phyloP scores from a whole-genome alignment of 306 rosid genomes.

The Casuarina glauca region DNA sequence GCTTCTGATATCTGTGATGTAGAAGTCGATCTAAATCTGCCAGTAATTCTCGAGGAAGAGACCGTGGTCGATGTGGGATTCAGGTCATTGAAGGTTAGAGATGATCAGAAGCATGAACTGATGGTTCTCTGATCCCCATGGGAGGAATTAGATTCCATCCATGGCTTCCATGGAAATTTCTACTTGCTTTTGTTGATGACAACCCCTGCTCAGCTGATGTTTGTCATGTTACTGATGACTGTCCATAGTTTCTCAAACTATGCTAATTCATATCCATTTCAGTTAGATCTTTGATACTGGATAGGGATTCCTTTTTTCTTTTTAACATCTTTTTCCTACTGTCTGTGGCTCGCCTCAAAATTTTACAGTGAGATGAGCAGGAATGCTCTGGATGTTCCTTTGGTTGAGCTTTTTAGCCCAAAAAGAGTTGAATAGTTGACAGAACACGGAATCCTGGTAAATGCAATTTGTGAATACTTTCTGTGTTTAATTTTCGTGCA shows the following conservation, averaged over 20 bases:
- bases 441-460: neutral
- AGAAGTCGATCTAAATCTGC: constrained; percentile 13
- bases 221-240: neutral
- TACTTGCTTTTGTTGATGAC: neutral
- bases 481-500: neutral
- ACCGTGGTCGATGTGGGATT: constrained; percentile 28
- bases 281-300: neutral
- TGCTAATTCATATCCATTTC: neutral
- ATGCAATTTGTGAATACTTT: neutral
- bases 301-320: too few relatives aligned
- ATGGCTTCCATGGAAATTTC: constrained; percentile 6
- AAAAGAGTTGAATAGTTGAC: neutral
- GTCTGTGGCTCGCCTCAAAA: neutral
- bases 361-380: neutral
- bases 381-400: neutral
- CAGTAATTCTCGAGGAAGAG: constrained; percentile 17
- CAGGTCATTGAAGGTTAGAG: constrained; percentile 37
- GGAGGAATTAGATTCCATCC: constrained; percentile 16
- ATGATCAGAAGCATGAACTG: constrained; percentile 33
- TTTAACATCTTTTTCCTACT: too few relatives aligned
- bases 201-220: neutral
- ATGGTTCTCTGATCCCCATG: constrained; percentile 30
- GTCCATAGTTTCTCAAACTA: neutral
- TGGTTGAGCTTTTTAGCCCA: neutral
- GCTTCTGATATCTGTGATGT: constrained; percentile 15